Percentiles rank a stretch among this genome's conserved stretches.
phyloP scores from a whole-genome alignment of 106 monocot genomes.

The Dactylorhiza incarnata region DNA sequence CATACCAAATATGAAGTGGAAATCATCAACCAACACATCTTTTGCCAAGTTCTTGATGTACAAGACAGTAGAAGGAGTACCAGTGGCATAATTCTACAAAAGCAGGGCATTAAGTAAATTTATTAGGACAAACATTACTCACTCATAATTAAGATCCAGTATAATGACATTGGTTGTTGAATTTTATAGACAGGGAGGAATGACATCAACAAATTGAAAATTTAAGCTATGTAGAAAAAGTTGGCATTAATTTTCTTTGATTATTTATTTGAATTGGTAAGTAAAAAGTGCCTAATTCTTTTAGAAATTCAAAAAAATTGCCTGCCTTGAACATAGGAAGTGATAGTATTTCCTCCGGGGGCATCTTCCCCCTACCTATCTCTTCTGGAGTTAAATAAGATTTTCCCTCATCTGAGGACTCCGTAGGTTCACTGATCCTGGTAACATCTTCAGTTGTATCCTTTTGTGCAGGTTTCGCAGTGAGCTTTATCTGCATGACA shows the following conservation, averaged over 20 bases:
- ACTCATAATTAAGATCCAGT: background rate
- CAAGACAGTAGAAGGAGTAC: constrained; percentile 72
- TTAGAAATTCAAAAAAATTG: background rate
- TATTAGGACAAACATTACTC: background rate
- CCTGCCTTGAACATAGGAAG: constrained; percentile 98
- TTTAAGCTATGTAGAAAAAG: background rate
- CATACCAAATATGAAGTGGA: constrained; percentile 94
- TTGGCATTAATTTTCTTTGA: background rate
- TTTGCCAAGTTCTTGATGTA: constrained; percentile 98
- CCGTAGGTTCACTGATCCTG: constrained; percentile 13
- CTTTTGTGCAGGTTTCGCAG: constrained; percentile 46
- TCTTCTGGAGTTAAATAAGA: constrained; percentile 60
- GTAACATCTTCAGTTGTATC: constrained; percentile 26
- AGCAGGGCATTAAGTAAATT: background rate
- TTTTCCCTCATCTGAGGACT: constrained; percentile 28
- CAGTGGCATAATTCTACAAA: constrained; percentile 81
- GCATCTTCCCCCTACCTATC: constrained; percentile 67
- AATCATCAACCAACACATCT: constrained; percentile 88
- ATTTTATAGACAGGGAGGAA: background rate
- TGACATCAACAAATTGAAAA: background rate
- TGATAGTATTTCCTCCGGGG: constrained; percentile 81
- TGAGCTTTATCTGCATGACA: constrained; percentile 71
- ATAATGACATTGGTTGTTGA: too few relatives aligned
- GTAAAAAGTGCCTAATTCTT: background rate
- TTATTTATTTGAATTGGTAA: background rate